A percentile compares a stretch with the other conserved stretches of the same genome.
These are phyloP conservation scores for Mycena citricolor DNA, from an alignment of 1,284 basidiomycete species.

Conservation along the genomic window DNA sequence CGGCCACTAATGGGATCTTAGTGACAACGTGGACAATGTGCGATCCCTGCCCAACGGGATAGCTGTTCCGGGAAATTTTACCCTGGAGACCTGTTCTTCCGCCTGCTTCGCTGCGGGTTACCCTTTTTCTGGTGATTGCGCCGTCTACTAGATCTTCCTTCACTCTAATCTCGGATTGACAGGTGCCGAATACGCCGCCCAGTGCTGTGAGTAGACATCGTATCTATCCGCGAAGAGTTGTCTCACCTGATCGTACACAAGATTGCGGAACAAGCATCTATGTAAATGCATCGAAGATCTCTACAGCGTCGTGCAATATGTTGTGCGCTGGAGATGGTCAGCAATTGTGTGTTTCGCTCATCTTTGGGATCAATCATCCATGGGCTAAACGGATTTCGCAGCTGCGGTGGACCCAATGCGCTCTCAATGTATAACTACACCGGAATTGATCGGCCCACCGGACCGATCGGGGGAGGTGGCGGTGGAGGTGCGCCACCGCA, in stretches of 20 bases:
- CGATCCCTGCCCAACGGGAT: constrained; percentile 49
- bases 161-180: constrained; percentile 2
- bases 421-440: constrained; percentile 66
- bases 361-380: too few species aligned
- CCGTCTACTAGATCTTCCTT: constrained; percentile 39
- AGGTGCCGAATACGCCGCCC: constrained; percentile 30
- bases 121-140: constrained; percentile 51
- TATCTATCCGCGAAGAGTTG: constrained; percentile 5
- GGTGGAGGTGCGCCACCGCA: too few species aligned
- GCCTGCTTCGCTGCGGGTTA: constrained; percentile 64
- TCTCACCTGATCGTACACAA: constrained; percentile 26
- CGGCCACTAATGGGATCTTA: constrained; percentile 26
- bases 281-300: constrained; percentile 45
- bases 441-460: constrained; percentile 49
- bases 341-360: constrained; percentile 26
- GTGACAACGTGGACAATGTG: constrained; percentile 48
- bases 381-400: too few species aligned
- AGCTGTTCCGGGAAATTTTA: constrained; percentile 44
- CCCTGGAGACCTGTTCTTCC: constrained; percentile 58
- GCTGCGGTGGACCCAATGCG: constrained; percentile 66
- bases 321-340: constrained; percentile 55
- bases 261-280: constrained; percentile 53
- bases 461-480: constrained; percentile 30
- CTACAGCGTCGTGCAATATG: constrained; percentile 60
- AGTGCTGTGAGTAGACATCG: constrained; percentile 51